A percentile compares a stretch with the other conserved stretches of the same genome.
Evolutionary conservation across 1,284 basidiomycete species (phyloP).

Genomic region (Marasmius sp.): DNA sequence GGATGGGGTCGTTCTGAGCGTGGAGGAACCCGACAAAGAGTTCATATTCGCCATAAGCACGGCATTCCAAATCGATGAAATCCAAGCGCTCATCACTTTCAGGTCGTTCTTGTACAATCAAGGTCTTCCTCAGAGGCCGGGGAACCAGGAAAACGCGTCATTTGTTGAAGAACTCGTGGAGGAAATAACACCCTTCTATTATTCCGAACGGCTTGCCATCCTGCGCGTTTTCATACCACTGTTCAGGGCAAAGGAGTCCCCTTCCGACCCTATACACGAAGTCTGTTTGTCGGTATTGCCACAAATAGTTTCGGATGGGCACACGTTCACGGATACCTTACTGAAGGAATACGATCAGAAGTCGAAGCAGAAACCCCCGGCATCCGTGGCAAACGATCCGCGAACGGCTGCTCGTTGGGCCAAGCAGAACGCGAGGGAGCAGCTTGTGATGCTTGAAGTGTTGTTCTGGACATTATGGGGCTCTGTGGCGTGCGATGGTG

Average conservation of each 20-base stretch:
- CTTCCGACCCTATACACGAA: conserved; percentile 51
- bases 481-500: conserved; percentile 65
- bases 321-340: conserved; percentile 55
- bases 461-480: conserved; percentile 86
- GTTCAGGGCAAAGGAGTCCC: conserved; percentile 62
- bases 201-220: conserved; percentile 71
- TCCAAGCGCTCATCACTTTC: conserved; percentile 69
- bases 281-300: conserved; percentile 58
- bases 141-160: conserved; percentile 40
- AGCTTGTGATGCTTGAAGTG: conserved; percentile 78
- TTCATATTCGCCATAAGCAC: conserved; percentile 68
- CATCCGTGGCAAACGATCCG: conserved; percentile 51
- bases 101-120: conserved; percentile 81
- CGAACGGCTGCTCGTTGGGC: conserved; percentile 70
- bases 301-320: conserved; percentile 60
- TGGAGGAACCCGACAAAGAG: conserved; percentile 69
- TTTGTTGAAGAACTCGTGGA: conserved; percentile 64
- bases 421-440: conserved; percentile 78
- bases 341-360: conserved; percentile 60
- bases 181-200: conserved; percentile 79
- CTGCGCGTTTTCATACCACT: conserved; percentile 57
- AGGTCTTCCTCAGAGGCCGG: conserved; percentile 57
- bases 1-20: conserved; percentile 59
- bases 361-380: conserved; percentile 53
- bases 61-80: conserved; percentile 73